These are phyloP conservation scores for Grosmannia clavigera DNA, from an alignment of 2,329 filamentous ascomycete species.

Conservation along the genomic window DNA sequence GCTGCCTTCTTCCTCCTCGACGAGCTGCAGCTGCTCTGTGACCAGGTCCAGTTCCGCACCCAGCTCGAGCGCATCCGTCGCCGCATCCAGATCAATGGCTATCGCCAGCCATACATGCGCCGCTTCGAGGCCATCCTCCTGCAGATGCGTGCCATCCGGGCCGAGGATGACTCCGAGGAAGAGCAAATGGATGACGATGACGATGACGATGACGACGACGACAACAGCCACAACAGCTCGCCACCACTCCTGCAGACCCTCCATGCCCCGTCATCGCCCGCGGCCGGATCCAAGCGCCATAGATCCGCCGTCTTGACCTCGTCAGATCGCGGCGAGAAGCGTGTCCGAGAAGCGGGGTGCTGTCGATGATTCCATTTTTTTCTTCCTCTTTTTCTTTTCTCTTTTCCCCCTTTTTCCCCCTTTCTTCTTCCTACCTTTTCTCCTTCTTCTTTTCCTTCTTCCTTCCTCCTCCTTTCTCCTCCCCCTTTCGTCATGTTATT, in stretches of 20 bases:
- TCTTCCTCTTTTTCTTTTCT: not conserved
- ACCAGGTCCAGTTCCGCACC: constrained; percentile 30
- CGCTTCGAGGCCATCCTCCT: constrained; percentile 7
- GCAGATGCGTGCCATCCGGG: constrained; percentile 4
- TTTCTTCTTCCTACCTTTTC: not conserved
- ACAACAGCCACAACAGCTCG: not conserved
- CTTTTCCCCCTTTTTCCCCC: not conserved
- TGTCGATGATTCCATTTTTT: not conserved
- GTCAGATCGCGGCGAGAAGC: constrained; percentile 5
- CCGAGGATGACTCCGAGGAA: not conserved
- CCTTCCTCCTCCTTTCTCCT: too few species aligned
- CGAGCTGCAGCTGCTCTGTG: constrained; percentile 29
- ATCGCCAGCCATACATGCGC: constrained; percentile 9
- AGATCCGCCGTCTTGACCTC: not conserved
- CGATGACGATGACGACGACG: not conserved
- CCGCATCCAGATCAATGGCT: constrained; percentile 11
- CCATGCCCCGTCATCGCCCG: not conserved
- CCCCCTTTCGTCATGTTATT: too few species aligned
- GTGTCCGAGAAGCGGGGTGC: not conserved
- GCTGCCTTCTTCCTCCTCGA: constrained; percentile 28
- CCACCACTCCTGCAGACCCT: not conserved
- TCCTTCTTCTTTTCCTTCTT: too few species aligned
- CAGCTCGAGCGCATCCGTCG: constrained; percentile 20
- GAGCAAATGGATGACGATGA: not conserved
- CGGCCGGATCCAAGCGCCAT: not conserved